Percentiles rank a stretch among this genome's conserved stretches.
Evolutionary conservation across 306 rosid genomes (phyloP).

Genomic region (Malus sieversii): DNA sequence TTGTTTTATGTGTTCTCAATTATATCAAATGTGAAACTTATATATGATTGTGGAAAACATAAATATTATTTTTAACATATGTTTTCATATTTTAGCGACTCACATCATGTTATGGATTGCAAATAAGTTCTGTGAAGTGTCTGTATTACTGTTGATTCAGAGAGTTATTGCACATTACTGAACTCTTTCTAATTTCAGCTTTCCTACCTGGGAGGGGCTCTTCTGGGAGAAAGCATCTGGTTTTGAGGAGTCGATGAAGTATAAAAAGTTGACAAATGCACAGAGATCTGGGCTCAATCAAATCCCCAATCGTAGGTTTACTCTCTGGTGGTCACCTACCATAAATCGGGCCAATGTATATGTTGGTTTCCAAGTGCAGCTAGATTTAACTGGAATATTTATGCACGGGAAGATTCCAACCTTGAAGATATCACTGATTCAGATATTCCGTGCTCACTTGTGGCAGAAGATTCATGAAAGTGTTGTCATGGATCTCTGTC

Average conservation of each 20-base stretch:
- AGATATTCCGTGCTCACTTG: conserved; percentile 96
- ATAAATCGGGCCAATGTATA: conserved; percentile 97
- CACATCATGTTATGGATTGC: background rate
- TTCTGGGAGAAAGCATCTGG: conserved; percentile 99
- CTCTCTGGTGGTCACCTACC: conserved; percentile 99
- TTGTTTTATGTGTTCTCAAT: background rate
- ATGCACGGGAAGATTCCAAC: conserved; percentile 99
- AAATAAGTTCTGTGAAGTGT: background rate
- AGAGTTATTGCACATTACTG: background rate
- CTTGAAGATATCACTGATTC: conserved; percentile 90
- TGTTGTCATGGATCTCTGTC: conserved; percentile 99
- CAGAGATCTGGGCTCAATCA: conserved; percentile 99
- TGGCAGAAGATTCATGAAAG: conserved; percentile 99
- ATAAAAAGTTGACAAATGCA: conserved; percentile 95
- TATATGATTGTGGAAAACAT: background rate
- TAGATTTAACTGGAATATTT: conserved; percentile 95
- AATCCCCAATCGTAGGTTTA: conserved; percentile 97
- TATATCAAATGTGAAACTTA: background rate
- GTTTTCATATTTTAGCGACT: background rate
- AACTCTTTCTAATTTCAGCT: conserved; percentile 35
- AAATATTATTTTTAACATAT: background rate
- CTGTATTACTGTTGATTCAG: background rate
- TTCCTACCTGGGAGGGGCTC: conserved; percentile 98
- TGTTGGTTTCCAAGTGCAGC: conserved; percentile 98
- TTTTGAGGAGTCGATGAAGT: conserved; percentile 99